Evolutionary conservation across 306 rosid genomes (phyloP).

Genomic region (Casuarina glauca): DNA sequence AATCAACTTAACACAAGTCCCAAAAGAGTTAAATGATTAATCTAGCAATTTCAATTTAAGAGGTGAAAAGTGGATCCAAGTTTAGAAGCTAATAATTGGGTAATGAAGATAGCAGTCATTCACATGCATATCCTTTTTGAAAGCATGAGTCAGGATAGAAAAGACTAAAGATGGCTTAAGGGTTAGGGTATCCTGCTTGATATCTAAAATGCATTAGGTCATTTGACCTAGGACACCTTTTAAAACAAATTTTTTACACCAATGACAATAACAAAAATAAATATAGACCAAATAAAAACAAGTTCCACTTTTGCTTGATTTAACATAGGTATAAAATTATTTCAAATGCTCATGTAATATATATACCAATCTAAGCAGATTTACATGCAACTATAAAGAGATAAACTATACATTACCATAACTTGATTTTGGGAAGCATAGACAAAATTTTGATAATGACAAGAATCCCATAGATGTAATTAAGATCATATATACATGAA

Average conservation of each 20-base stretch:
- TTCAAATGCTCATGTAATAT: not conserved
- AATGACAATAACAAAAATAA: not conserved
- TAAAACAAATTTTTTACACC: too few species aligned
- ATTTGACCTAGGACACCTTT: not conserved
- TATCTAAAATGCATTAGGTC: not conserved
- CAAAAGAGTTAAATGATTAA: conserved; percentile 9
- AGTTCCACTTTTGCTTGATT: not conserved
- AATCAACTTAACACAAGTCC: not conserved
- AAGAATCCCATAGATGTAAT: not conserved
- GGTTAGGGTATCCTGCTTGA: not conserved
- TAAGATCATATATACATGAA: not conserved
- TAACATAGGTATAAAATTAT: not conserved
- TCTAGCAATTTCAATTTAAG: not conserved
- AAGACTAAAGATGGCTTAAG: not conserved
- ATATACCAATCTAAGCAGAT: not conserved
- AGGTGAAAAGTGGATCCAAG: too few species aligned
- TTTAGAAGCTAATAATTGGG: too few species aligned
- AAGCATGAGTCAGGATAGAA: not conserved
- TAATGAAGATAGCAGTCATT: not conserved
- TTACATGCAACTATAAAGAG: not conserved
- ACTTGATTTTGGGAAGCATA: not conserved
- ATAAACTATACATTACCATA: not conserved
- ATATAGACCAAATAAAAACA: not conserved
- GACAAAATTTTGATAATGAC: not conserved
- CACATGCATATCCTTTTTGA: not conserved